A percentile compares a stretch with the other conserved stretches of the same genome.
Evolutionary conservation across 768 basidiomycete genomes (phyloP).

Genomic region (Heimioporus sp.): DNA sequence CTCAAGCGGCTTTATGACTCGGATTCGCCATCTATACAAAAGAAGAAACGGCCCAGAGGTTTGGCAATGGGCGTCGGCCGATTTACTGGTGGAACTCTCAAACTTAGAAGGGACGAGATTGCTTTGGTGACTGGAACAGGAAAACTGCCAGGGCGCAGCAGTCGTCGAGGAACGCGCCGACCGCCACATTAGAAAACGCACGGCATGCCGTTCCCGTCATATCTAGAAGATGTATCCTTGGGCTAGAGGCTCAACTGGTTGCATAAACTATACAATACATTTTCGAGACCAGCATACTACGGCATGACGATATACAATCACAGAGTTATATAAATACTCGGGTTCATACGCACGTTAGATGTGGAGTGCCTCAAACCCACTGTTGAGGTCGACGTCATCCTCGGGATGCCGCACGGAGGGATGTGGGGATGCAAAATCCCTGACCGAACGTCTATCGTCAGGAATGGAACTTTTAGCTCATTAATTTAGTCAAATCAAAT

Average conservation of each 20-base stretch:
- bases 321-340: conserved; percentile 5
- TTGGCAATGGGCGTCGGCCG: conserved; percentile 78
- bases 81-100: conserved; percentile 67
- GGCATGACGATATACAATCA: conserved; percentile 1
- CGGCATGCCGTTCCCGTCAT: neutral
- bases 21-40: conserved; percentile 20
- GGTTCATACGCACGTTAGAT: conserved; percentile 11
- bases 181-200: conserved; percentile 7
- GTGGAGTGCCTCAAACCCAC: conserved; percentile 20
- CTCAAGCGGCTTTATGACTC: conserved; percentile 66
- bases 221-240: too few species aligned
- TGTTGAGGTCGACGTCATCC: conserved; percentile 24
- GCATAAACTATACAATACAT: conserved; percentile 3
- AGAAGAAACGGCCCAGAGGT: conserved; percentile 58
- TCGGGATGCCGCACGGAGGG: conserved; percentile 12
- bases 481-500: conserved; percentile 4
- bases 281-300: neutral
- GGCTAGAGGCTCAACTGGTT: neutral
- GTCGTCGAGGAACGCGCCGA: conserved; percentile 1
- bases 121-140: conserved; percentile 30
- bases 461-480: conserved; percentile 13
- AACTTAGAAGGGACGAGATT: conserved; percentile 63
- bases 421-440: conserved; percentile 18
- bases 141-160: conserved; percentile 2
- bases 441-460: conserved; percentile 27